Base-by-base conservation (phyloP, 2,329 filamentous ascomycete genomes). In the Epichloe elymi region DNA sequence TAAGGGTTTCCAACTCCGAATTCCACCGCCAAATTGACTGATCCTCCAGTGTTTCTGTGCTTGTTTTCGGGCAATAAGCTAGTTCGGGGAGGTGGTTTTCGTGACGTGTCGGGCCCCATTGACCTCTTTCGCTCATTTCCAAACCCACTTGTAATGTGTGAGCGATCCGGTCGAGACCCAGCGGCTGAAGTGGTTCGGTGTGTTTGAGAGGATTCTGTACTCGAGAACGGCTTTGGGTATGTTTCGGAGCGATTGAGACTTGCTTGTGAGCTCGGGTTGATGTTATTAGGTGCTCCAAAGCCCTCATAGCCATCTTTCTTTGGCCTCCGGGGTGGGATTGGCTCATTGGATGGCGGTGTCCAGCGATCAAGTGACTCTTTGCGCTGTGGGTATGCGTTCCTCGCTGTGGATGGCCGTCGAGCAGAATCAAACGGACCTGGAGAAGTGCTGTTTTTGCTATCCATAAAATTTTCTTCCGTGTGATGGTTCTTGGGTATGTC, bases 1-100 rank as follows among this genome's bases (percentile, higher is more conserved):
- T 85, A 83, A 0, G 80, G 77, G 57, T 84, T 84, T 36, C 76
- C 74, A 23, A 72, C 63, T 11, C 79, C 79, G 56, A 83, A 83
- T 52, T 82, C 80, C 35, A 71, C 73, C 2, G 74, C 76, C 7
- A 82, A 67, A 57, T 83, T 78, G 41, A 82, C 70, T 2, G 73
- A 70, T 6, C 60, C 65, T 6, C 60, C 65, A 2, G 59, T 61
- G 44, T 67, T 67, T 12, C 66, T 66, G 19, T 63, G 37, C 17
- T 64, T n/a, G 64, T 60, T 19, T 67, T 73, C 37, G 56, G 65
- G 70, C 30, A 76, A 61, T 8, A 74, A 58, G 50, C 71, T 76
- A 23, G 68, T 75, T 14, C 75, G 70, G 6, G 77, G 76, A 2
- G 76, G 77, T 2, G 77, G 76, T 5, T 68, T 65, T 35, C 76